Percentiles rank a stretch among this genome's conserved stretches.
These are phyloP conservation scores for Solanum rostratum DNA, from an alignment of 257 asterid species.

Conservation along the genomic window DNA sequence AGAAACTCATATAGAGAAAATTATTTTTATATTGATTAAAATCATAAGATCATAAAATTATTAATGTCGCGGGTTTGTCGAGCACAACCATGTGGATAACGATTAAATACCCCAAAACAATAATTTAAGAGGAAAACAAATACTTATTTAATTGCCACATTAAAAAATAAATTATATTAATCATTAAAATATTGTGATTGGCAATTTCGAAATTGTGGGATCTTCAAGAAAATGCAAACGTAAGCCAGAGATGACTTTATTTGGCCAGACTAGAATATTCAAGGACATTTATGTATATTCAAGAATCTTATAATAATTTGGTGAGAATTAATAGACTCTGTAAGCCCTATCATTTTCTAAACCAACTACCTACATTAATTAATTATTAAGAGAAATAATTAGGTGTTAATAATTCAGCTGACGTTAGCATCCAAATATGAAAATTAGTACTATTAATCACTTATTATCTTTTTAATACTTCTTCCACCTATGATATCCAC, in stretches of 20 bases:
- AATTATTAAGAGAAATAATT: not conserved
- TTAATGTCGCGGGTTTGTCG: not conserved
- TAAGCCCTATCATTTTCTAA: not conserved
- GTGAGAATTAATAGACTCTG: not conserved
- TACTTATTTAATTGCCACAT: not conserved
- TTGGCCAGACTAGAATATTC: slow-evolving; percentile 20
- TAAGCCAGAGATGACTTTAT: not conserved
- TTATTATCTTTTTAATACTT: too few relatives aligned
- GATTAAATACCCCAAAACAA: not conserved
- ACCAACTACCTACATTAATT: not conserved
- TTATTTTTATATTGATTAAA: not conserved
- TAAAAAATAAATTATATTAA: not conserved
- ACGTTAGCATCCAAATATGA: not conserved
- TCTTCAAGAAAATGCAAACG: not conserved
- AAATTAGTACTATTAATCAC: too few relatives aligned
- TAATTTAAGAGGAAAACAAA: not conserved
- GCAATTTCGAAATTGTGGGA: not conserved
- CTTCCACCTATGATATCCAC: too few relatives aligned
- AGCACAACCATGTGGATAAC: not conserved
- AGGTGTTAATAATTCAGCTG: not conserved
- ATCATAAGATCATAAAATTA: not conserved
- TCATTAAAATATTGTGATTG: not conserved
- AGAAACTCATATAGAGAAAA: not conserved
- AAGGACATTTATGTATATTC: not conserved
- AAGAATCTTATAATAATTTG: not conserved